phyloP scores from a whole-genome alignment of 2,329 filamentous ascomycete species.

The Neospermospora avenae region DNA sequence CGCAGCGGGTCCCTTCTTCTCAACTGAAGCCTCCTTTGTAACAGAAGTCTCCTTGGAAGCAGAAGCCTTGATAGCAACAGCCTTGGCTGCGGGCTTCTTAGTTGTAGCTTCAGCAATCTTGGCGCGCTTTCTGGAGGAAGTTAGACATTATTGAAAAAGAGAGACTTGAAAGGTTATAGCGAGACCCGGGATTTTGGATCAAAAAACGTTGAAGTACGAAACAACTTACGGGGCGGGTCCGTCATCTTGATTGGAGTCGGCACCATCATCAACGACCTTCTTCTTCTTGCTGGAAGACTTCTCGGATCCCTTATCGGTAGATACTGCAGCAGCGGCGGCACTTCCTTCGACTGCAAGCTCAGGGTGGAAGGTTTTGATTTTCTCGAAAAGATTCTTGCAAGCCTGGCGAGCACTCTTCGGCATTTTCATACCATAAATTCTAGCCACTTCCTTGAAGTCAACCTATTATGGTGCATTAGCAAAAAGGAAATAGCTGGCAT shows the following conservation, averaged over 20 bases:
- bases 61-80: background rate
- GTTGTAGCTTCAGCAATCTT: background rate
- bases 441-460: constrained; percentile 41
- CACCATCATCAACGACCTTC: background rate
- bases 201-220: no score
- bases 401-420: constrained; percentile 37
- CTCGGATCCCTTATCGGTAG: background rate
- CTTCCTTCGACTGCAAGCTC: background rate
- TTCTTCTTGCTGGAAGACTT: background rate
- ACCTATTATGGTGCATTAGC: constrained; percentile 24
- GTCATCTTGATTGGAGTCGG: background rate
- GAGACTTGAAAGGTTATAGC: no score
- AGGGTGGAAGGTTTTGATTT: constrained; percentile 14
- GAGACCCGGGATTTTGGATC: no score
- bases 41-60: constrained; percentile 32
- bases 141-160: background rate
- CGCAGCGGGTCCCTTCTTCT: constrained; percentile 16
- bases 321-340: background rate
- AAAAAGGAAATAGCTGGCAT: no score
- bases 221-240: no score
- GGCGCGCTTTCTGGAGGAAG: background rate
- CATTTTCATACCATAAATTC: constrained; percentile 39
- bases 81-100: constrained; percentile 8
- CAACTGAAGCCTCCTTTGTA: background rate
- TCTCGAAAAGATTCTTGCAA: constrained; percentile 25